Percentiles rank a stretch among this genome's conserved stretches.
These are phyloP conservation scores for Cladophialophora psammophila DNA, from an alignment of 2,329 filamentous ascomycete genomes.

Conservation along the genomic window DNA sequence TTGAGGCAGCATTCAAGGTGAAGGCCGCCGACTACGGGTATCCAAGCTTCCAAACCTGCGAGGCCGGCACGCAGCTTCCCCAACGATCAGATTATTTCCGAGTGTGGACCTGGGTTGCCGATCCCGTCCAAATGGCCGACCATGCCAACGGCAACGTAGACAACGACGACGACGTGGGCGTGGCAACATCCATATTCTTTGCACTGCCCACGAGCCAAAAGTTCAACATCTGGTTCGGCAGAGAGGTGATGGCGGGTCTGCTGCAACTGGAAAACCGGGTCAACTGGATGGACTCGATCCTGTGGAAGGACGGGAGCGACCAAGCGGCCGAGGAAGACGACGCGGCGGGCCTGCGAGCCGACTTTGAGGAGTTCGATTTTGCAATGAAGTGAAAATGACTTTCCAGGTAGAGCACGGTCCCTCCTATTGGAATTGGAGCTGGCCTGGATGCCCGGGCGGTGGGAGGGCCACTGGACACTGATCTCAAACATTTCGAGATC, in stretches of 20 bases:
- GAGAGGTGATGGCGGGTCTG: slow-evolving; percentile 86
- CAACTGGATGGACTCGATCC: slow-evolving; percentile 84
- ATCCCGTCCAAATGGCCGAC: slow-evolving; percentile 35
- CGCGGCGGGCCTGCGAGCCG: slow-evolving; percentile 73
- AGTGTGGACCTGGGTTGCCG: slow-evolving; percentile 74
- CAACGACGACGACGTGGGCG: slow-evolving; percentile 24
- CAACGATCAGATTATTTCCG: slow-evolving; percentile 73
- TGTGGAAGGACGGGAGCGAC: slow-evolving; percentile 78
- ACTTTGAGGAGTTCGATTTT: slow-evolving; percentile 89
- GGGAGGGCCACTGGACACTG: too few relatives aligned
- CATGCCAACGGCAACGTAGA: slow-evolving; percentile 32
- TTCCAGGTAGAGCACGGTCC: not conserved
- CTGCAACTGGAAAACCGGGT: slow-evolving; percentile 78
- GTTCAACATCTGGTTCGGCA: slow-evolving; percentile 90
- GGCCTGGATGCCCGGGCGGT: not conserved
- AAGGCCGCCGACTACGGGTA: slow-evolving; percentile 79
- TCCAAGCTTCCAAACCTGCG: slow-evolving; percentile 57
- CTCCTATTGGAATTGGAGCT: not conserved
- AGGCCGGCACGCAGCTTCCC: slow-evolving; percentile 51
- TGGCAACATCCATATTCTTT: slow-evolving; percentile 68
- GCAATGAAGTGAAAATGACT: slow-evolving; percentile 54
- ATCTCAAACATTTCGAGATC: too few relatives aligned
- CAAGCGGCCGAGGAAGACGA: slow-evolving; percentile 65
- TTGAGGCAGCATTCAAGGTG: slow-evolving; percentile 87
- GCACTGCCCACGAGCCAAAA: slow-evolving; percentile 73